Percentiles rank a stretch among this genome's conserved stretches.
These are phyloP conservation scores for Pichia sp. DNA, from an alignment of 1,139 yeast species.

Conservation along the genomic window DNA sequence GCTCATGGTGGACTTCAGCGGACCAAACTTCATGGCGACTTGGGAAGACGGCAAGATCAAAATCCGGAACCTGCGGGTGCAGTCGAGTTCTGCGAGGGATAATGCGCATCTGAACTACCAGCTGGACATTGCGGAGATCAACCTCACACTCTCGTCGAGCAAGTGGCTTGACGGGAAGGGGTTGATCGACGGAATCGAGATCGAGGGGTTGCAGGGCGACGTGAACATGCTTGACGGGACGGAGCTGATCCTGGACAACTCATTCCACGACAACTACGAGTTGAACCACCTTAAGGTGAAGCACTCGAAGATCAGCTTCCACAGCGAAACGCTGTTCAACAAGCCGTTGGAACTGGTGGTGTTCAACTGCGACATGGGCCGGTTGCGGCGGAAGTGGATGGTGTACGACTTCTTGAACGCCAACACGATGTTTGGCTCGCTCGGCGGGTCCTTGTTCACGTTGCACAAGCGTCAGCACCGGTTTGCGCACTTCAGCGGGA, in stretches of 20 bases:
- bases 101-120: conserved; percentile 29
- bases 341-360: conserved; percentile 50
- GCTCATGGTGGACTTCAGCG: conserved; percentile 43
- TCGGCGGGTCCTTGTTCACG: conserved; percentile 70
- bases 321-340: conserved; percentile 18
- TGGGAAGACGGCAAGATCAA: conserved; percentile 57
- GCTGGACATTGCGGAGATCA: conserved; percentile 50
- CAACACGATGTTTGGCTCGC: conserved; percentile 63
- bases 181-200: conserved; percentile 55
- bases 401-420: conserved; percentile 67
- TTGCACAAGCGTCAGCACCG: conserved; percentile 59
- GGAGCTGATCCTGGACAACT: conserved; percentile 21
- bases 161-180: conserved; percentile 74
- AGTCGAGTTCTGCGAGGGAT: conserved; percentile 23
- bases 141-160: conserved; percentile 54
- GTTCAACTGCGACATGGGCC: conserved; percentile 62
- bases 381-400: conserved; percentile 53
- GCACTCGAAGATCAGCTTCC: conserved; percentile 46
- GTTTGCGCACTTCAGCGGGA: conserved; percentile 35
- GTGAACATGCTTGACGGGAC: conserved; percentile 29
- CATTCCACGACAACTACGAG: conserved; percentile 38
- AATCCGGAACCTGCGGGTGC: conserved; percentile 48
- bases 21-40: conserved; percentile 38
- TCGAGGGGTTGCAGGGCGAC: conserved; percentile 58
- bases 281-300: conserved; percentile 48